Base-by-base conservation (phyloP, 306 rosid species). In the Quercus rubra region DNA sequence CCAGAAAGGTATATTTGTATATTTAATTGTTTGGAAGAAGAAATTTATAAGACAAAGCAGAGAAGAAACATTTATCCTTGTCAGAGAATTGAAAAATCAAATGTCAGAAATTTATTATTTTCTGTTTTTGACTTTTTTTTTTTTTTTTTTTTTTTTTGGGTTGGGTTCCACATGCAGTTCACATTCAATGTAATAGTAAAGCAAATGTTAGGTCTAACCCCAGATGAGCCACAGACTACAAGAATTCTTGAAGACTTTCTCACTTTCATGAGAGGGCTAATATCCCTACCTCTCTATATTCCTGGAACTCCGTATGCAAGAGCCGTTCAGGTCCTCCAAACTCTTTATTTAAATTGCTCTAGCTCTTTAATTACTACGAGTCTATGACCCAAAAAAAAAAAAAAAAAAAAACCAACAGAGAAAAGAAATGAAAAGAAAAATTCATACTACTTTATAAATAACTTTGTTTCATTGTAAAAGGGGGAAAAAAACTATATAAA, bases 221-320 rank as follows among this genome's bases (percentile, higher is more conserved):
- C 83, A 70, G 80, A 79, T 17, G 77, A 83, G 58, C 80, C 83
- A 58, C 51, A 52, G 52, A 70, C 86, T 4, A 74, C 27, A 52
- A 72, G 21, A 59, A 83, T 83, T 58, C 86, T 83, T 74, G 74
- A 79, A 74, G 86, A 83, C 52, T 83, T 78, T 63, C 77, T 79
- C 69, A 69, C 83, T 61, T 83, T 78, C 83, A 83, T 83, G 86
- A 83, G 27, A 62, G 86, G 86, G 17, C 86, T 83, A 31, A 74
- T 83, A 38, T 83, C 86, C 43, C 77, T 79, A 10, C 83, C 86
- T 61, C 73, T 83, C 17, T 68, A 83, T 28, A 83, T 83, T 23
- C 86, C 86, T 25, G 86, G 83, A 74, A 83, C 83, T 55, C 83
- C 83, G 46, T 83, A 79, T 70, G 80, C 86, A 79, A 74, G 73